Base-by-base conservation (phyloP, 106 monocot species). In the Dendrobium officinale region DNA sequence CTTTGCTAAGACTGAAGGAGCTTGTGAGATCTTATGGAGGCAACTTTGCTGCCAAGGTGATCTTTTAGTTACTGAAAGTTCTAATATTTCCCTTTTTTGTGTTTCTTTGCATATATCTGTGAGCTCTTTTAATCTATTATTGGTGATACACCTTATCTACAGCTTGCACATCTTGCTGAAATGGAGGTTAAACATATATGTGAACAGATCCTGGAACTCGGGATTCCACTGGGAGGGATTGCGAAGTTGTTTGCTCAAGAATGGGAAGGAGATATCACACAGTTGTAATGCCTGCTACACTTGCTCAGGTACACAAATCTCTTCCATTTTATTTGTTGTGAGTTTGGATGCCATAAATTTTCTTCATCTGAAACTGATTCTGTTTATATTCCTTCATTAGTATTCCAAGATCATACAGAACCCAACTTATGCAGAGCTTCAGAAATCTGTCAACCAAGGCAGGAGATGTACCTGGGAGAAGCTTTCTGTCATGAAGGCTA, bases 131-230 rank as follows among this genome's bases (percentile, higher is more conserved):
- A 56, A 22, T 27, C 16, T 67, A 20, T 40, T 55, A 15, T 70
- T 37, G 61, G 19, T 37, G 42, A 42, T 33, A 29, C 27, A 55
- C 41, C 24, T 81, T 20, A 31, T 81, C 5, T 79, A 27, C 84
- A 95, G 95, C 90, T 95, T 73, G 95, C 92, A 76, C 95, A 92
- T 84, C 90, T 95, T 67, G 79, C 81, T 9, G 92, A 95, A 85
- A 92, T 95, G 92, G 95, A 95, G 79, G 95, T 95, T 51, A 95
- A 95, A 80, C 92, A 92, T 78, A 80, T 91, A 82, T 95, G 92
- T 82, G 85, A 92, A 48, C 95, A 95, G 80, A 78, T 95, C 37
- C 83, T 95, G n/a, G 89, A 95, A 75, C 86, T 95, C 6, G 90
- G 95, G 1, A 89, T 92, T 82, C 95, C 95, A 29, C n/a, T 95